A percentile compares a stretch with the other conserved stretches of the same genome.
These are phyloP conservation scores for Nitzschia sp. DNA, from an alignment of 108 stramenopile genomes.

Conservation along the genomic window DNA sequence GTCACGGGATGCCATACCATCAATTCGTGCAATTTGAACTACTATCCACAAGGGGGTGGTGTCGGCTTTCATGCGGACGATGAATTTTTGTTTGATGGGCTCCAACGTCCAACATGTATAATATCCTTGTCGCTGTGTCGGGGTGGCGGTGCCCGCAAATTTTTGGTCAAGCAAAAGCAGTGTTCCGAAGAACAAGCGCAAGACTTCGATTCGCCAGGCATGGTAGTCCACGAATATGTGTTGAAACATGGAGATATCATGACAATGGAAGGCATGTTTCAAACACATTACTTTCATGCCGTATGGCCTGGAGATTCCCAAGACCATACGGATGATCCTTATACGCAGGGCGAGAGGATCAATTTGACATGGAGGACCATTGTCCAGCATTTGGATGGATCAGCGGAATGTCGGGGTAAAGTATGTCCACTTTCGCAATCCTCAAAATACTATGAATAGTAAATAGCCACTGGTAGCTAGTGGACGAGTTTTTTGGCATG, in stretches of 20 bases:
- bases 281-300: slow-evolving; percentile 41
- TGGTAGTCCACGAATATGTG: slow-evolving; percentile 23
- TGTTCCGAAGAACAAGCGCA: slow-evolving; percentile 8
- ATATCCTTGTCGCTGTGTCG: slow-evolving; percentile 32
- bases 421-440: slow-evolving; percentile 31
- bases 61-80: slow-evolving; percentile 49
- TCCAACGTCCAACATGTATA: slow-evolving; percentile 28
- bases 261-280: slow-evolving; percentile 49
- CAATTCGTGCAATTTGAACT: slow-evolving; percentile 44
- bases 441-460: too few species aligned
- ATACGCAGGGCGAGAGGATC: slow-evolving; percentile 41
- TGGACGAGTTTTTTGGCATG: too few species aligned
- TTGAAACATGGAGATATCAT: slow-evolving; percentile 41
- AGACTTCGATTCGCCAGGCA: not conserved
- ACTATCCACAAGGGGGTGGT: slow-evolving; percentile 43
- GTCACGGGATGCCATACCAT: not conserved
- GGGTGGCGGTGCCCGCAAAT: slow-evolving; percentile 28
- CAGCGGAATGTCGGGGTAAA: slow-evolving; percentile 38
- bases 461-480: too few species aligned
- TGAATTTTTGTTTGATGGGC: slow-evolving; percentile 47
- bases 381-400: slow-evolving; percentile 42
- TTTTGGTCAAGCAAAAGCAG: slow-evolving; percentile 30
- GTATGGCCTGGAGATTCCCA: slow-evolving; percentile 41
- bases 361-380: slow-evolving; percentile 49
- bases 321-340: slow-evolving; percentile 17